Percentiles rank a stretch among this genome's conserved stretches.
Conservation (phyloP, 768 basidiomycete genomes). For the Termitomyces sp. region DNA sequence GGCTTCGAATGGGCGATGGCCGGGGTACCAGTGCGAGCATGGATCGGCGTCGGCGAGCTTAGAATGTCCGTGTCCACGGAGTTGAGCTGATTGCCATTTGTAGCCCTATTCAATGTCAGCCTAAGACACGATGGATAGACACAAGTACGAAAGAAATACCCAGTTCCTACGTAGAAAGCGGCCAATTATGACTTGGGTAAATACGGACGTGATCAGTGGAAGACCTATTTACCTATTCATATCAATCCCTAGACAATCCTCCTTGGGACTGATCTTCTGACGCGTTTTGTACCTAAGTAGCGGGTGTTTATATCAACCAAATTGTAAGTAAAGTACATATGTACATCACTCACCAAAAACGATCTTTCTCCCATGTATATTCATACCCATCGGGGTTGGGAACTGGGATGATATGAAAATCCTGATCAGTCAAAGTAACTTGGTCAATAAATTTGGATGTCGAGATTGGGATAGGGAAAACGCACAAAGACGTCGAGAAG, state of each 20-base stretch:
- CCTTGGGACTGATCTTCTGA: slow-evolving; percentile 43
- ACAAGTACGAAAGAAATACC: slow-evolving; percentile 32
- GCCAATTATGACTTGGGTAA: not conserved
- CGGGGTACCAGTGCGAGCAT: slow-evolving; percentile 78
- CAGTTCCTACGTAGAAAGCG: slow-evolving; percentile 50
- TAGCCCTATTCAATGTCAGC: slow-evolving; percentile 49
- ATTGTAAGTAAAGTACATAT: not conserved
- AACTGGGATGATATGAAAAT: slow-evolving; percentile 65
- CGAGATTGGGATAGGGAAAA: slow-evolving; percentile 10
- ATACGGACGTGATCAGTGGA: not conserved
- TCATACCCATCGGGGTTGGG: slow-evolving; percentile 74
- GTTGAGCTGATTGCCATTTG: slow-evolving; percentile 54
- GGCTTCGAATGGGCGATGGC: slow-evolving; percentile 69
- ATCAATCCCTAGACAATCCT: slow-evolving; percentile 67
- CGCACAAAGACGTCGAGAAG: slow-evolving; percentile 55
- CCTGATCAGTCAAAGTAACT: slow-evolving; percentile 29
- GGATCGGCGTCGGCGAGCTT: slow-evolving; percentile 37
- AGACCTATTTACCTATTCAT: slow-evolving; percentile 66
- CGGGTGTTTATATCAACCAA: not conserved
- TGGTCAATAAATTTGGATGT: too few species aligned
- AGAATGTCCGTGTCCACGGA: slow-evolving; percentile 13
- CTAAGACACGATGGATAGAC: not conserved
- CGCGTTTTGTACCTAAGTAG: slow-evolving; percentile 75
- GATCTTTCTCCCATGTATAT: slow-evolving; percentile 68
- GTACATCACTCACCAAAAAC: slow-evolving; percentile 47